Conservation (phyloP, 345 rosid genomes). For the Abelmoschus esculentus region DNA sequence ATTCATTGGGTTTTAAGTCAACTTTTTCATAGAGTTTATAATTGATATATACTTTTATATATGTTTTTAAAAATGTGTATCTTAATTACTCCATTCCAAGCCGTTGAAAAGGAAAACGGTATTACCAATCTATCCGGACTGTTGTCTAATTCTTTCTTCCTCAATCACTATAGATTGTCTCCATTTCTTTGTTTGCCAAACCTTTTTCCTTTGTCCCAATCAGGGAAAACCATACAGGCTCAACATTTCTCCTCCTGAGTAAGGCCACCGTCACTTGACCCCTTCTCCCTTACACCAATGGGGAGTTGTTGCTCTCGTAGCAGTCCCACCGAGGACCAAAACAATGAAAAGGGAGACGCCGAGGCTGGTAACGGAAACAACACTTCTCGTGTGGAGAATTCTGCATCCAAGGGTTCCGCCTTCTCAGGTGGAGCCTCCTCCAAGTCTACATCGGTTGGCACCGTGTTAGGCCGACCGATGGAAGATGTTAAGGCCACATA, state of each 20-base stretch:
- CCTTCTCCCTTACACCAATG: constrained; percentile 5
- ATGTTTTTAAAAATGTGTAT: no score
- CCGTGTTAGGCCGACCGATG: constrained; percentile 87
- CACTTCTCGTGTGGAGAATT: not conserved
- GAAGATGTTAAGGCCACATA: constrained; percentile 66
- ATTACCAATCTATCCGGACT: not conserved
- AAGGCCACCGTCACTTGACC: not conserved
- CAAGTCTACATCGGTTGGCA: constrained; percentile 46
- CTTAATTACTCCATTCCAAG: not conserved
- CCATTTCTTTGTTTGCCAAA: not conserved
- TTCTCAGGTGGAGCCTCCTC: not conserved
- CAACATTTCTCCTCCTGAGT: not conserved
- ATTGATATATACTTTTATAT: no score
- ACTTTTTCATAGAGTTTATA: not conserved
- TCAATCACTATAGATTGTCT: not conserved
- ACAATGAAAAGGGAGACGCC: not conserved
- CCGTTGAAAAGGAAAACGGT: not conserved
- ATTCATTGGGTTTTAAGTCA: no score
- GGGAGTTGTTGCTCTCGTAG: not conserved
- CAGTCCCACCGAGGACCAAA: not conserved
- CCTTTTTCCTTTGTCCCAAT: not conserved
- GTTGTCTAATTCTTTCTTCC: not conserved
- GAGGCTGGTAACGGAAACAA: not conserved
- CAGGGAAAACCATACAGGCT: not conserved
- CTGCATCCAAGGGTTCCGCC: not conserved